A percentile compares a stretch with the other conserved stretches of the same genome.
phyloP scores from a whole-genome alignment of 2,329 filamentous ascomycete species.

The Aspergillus sp. region DNA sequence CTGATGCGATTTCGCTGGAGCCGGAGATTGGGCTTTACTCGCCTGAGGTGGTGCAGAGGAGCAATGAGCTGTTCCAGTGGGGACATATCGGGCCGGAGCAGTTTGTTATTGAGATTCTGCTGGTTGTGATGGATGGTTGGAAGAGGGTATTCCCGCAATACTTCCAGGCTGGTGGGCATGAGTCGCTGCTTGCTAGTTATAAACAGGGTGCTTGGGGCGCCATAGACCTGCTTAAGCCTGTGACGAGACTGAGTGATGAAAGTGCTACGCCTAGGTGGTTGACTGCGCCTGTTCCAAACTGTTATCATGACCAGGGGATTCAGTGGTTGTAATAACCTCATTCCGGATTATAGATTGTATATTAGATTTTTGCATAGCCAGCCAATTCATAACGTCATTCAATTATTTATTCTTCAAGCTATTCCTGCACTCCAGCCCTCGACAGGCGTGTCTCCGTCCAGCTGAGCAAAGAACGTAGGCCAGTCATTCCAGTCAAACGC shows the following conservation, averaged over 20 bases:
- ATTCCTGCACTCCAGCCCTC: background rate
- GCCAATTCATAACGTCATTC: background rate
- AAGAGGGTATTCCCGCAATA: conserved; percentile 13
- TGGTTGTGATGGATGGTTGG: conserved; percentile 27
- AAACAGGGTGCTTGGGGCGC: conserved; percentile 9
- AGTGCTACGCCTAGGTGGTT: conserved; percentile 11
- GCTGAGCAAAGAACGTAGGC: background rate
- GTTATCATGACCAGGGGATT: conserved; percentile 14
- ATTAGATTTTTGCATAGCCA: background rate
- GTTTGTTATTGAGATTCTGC: conserved; percentile 26
- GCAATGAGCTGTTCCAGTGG: conserved; percentile 15
- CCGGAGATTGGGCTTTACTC: conserved; percentile 36
- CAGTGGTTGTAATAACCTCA: conserved; percentile 1
- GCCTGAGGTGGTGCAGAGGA: conserved; percentile 20
- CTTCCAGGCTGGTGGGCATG: conserved; percentile 1
- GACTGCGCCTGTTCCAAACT: conserved; percentile 14
- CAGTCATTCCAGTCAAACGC: background rate
- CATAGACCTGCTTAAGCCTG: conserved; percentile 13
- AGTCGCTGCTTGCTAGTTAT: conserved; percentile 13
- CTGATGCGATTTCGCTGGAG: conserved; percentile 31
- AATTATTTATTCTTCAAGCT: background rate
- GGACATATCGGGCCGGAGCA: conserved; percentile 16
- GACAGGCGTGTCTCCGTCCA: background rate
- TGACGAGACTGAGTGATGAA: conserved; percentile 12
- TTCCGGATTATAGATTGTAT: background rate